Evolutionary conservation across 257 asterid species (phyloP), one percentile per base, ranked within the genome.

Genomic region (Thymus quinquecostatus): DNA sequence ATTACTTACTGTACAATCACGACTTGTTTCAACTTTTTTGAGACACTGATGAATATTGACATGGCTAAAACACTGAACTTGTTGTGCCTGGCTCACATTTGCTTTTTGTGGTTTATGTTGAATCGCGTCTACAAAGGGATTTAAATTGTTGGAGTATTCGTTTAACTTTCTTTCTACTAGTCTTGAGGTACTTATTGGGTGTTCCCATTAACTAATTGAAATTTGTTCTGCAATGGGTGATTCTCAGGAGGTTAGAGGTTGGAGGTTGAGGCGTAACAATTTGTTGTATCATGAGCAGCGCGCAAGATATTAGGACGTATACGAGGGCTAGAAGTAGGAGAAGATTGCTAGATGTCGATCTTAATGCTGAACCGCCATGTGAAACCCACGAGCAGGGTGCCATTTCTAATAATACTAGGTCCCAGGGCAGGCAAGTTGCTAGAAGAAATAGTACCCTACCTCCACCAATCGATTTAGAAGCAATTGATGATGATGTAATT

Each of bases 401-500:
- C 21, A 29, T 70, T 59, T 75, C 85, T 53, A 55, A 60, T 41
- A 49, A 9, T 50, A 64, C 77, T 55, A 70, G 80, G 54, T 74
- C 83, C 13, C 80, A 71, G 60, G 79, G 69, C 11, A 49, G 64
- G 38, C 89, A 82, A 79, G 73, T 73, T 21, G 47, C 64, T 49
- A 75, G 56, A 50, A 78, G 71, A 47, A 72, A 28, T 33, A 8
- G 57, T 3, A 49, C 76, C 3, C 45, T 71, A 54, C 78, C 83
- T 64, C 75, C 68, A 55, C 75, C 85, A 43, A 86, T 86, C 55
- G 89, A 84, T 75, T 58, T 86, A 3, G 89, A 82, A 63, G 85
- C 82, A 49, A 28, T 75, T 33, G 92, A 86, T 55, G 92, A 84
- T 64, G 92, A 86, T 75, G 88, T 86, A 61, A 50, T 86, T 76